Evolutionary conservation across 2,329 filamentous ascomycete species (phyloP).

Genomic region (Pseudopithomyces maydicus): DNA sequence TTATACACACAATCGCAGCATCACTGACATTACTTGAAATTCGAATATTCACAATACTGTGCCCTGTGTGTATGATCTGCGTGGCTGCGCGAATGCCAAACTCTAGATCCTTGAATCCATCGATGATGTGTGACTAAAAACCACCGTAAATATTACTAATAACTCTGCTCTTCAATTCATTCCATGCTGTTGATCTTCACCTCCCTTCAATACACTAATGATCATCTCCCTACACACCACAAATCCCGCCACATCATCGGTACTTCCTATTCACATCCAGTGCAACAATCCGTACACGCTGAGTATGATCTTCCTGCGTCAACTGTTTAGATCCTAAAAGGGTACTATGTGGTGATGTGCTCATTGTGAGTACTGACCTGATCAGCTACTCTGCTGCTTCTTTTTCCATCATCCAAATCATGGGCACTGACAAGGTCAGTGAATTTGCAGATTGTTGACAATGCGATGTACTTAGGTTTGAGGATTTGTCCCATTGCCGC

Average conservation of each 20-base stretch:
- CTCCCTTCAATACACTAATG: not conserved
- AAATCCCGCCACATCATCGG: conserved; percentile 1
- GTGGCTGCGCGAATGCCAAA: no score
- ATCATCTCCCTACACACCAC: not conserved
- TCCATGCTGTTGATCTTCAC: not conserved
- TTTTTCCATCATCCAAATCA: no score
- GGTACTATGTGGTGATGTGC: no score
- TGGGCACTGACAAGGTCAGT: no score
- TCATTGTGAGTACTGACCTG: no score
- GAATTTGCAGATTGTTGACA: not conserved
- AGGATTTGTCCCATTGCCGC: not conserved
- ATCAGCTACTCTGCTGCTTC: no score
- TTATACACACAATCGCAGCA: no score
- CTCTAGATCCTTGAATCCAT: no score
- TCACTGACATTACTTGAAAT: no score
- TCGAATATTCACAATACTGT: no score
- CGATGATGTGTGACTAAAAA: not conserved
- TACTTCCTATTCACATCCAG: conserved; percentile 4
- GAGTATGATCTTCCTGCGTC: not conserved
- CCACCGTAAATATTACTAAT: not conserved
- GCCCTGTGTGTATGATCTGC: no score
- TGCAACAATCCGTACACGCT: not conserved
- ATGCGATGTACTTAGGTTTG: not conserved
- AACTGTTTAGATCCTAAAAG: no score
- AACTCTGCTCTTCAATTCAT: not conserved